Evolutionary conservation across 176 grass and related monocot species (phyloP).

Genomic region (Echinochloa phyllopogon): DNA sequence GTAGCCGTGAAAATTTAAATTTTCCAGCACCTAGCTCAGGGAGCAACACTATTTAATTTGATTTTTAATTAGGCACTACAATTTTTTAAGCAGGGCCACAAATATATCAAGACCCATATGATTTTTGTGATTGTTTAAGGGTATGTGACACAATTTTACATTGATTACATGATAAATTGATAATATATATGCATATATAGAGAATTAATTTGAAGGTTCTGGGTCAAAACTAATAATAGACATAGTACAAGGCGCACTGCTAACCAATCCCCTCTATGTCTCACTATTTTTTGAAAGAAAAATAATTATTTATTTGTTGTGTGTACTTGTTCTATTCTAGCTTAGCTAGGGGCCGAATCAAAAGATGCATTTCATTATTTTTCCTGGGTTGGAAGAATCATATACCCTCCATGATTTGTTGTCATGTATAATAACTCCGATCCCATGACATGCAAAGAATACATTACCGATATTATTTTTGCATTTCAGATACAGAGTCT

Average conservation of each 20-base stretch:
- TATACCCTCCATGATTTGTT: background rate
- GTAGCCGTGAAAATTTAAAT: too few species aligned
- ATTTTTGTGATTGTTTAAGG: too few species aligned
- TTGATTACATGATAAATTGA: background rate
- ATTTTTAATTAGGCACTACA: too few species aligned
- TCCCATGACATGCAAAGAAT: too few species aligned
- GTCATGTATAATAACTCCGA: background rate
- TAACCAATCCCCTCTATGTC: too few species aligned
- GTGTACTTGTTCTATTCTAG: background rate
- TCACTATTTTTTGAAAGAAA: background rate
- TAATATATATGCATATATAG: background rate
- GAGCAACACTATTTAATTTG: too few species aligned
- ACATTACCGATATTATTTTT: too few species aligned
- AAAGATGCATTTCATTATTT: background rate
- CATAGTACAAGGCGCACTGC: too few species aligned
- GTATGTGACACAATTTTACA: background rate
- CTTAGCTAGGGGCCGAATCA: background rate
- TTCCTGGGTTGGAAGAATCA: background rate
- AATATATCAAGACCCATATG: too few species aligned
- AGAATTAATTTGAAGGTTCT: background rate
- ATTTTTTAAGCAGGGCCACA: too few species aligned
- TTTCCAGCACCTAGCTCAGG: too few species aligned
- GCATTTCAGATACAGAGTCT: too few species aligned
- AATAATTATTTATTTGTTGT: background rate
- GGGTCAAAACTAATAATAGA: background rate